phyloP scores from a whole-genome alignment of 2,329 filamentous ascomycete genomes.

The Hypoxylon sp. region DNA sequence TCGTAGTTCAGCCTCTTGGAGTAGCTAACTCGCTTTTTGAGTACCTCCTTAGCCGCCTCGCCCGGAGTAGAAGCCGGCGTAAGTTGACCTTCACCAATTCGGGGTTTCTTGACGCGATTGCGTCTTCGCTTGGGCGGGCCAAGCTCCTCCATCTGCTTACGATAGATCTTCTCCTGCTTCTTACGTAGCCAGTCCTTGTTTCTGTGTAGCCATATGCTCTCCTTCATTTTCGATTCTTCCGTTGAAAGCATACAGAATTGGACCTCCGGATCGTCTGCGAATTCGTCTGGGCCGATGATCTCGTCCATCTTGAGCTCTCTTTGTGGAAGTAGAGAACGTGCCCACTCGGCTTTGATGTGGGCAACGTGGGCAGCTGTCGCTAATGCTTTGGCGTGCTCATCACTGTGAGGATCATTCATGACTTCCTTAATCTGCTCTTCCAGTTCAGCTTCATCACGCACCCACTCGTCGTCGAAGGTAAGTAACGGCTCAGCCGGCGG shows the following conservation, averaged over 20 bases:
- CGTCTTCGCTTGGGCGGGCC: conserved; percentile 68
- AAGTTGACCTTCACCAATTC: conserved; percentile 73
- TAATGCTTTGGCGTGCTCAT: conserved; percentile 67
- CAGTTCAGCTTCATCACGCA: conserved; percentile 71
- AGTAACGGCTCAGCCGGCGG: conserved; percentile 55
- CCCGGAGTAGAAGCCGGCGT: conserved; percentile 74
- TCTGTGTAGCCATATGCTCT: conserved; percentile 92
- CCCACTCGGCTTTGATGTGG: conserved; percentile 64
- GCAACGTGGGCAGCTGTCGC: conserved; percentile 68
- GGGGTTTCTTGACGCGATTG: conserved; percentile 60
- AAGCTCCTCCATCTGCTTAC: conserved; percentile 70
- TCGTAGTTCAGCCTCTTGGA: conserved; percentile 83
- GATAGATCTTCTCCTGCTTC: conserved; percentile 85
- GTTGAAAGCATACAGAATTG: conserved; percentile 79
- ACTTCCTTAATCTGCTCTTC: conserved; percentile 78
- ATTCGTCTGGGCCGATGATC: conserved; percentile 82
- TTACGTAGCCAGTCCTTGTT: conserved; percentile 94
- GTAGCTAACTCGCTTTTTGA: conserved; percentile 72
- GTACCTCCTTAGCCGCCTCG: conserved; percentile 75
- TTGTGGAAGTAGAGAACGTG: conserved; percentile 60
- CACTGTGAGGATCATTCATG: conserved; percentile 70
- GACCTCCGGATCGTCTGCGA: conserved; percentile 90
- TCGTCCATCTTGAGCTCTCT: conserved; percentile 68
- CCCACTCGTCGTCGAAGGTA: conserved; percentile 72
- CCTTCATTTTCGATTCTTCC: conserved; percentile 83